A percentile compares a stretch with the other conserved stretches of the same genome.
phyloP scores from a whole-genome alignment of 2,329 filamentous ascomycete genomes.

The Fusarium drepaniforme region DNA sequence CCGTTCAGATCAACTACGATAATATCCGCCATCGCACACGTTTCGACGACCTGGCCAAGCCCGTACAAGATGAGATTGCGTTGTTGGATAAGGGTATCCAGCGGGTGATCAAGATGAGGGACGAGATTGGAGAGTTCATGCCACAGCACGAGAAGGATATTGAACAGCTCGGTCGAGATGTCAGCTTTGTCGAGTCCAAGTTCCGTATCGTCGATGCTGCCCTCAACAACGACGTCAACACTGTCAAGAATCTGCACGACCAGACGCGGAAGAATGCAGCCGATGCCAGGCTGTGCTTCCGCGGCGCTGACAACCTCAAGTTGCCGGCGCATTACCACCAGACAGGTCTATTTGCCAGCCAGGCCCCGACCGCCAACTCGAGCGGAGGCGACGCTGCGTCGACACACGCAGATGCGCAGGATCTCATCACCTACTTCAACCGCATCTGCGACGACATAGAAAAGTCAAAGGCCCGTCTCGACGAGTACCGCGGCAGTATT shows the following conservation, averaged over 20 bases:
- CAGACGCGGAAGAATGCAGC: conserved; percentile 72
- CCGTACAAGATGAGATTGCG: conserved; percentile 83
- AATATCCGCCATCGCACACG: conserved; percentile 89
- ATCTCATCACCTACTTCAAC: conserved; percentile 60
- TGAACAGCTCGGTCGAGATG: conserved; percentile 59
- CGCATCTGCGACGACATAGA: conserved; percentile 58
- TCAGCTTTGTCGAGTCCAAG: conserved; percentile 63
- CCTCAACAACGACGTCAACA: conserved; percentile 68
- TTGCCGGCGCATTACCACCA: conserved; percentile 71
- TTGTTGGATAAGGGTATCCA: conserved; percentile 84
- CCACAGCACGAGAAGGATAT: conserved; percentile 65
- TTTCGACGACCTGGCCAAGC: conserved; percentile 89
- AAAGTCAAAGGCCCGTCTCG: conserved; percentile 57
- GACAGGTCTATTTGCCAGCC: conserved; percentile 57
- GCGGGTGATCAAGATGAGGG: conserved; percentile 81
- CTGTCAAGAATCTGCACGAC: conserved; percentile 73
- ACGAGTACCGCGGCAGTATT: conserved; percentile 60
- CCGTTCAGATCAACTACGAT: conserved; percentile 82
- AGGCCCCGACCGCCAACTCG: conserved; percentile 44
- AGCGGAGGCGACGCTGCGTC: conserved; percentile 49
- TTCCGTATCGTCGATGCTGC: conserved; percentile 59
- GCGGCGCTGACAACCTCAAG: conserved; percentile 80
- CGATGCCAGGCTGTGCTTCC: conserved; percentile 78
- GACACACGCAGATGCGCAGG: conserved; percentile 54
- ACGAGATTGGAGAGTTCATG: conserved; percentile 79